Evolutionary conservation across 2,329 filamentous ascomycete species (phyloP), one percentile per base, ranked within the genome.

Genomic region (Cladobotryum protrusum): DNA sequence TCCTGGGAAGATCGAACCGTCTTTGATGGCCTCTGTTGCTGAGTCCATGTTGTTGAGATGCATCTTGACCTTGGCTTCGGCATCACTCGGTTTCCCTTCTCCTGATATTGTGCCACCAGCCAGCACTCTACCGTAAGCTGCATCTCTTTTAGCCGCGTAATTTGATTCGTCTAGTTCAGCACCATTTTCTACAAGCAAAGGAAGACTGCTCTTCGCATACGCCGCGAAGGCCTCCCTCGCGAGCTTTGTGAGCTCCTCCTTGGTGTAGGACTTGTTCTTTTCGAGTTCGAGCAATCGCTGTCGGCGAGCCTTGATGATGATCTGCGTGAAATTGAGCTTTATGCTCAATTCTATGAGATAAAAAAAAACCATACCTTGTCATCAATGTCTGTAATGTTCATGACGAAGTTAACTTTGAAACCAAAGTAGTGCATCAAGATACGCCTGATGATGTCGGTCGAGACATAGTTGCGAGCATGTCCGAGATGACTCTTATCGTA

Each of bases 311-410:
- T 75, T 76, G 65, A 81, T 73, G 57, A 81, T 81, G 53, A 81
- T 81, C 76, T 79, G 56, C 41, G 14, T 11, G 17, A 52, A 34
- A 33, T n/a, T 45, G 32, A 47, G 35, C 37, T 5, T 19, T 15
- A 5, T 41, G 37, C 17, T 19, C 15, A 17, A 17, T 19, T 19
- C 4, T 17, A 5, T 34, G 35, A 33, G 11, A 5, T 33, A 20
- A 34, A 37, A 2, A 18, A 4, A 18, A 6, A 14, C 8, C 62
- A 55, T 61, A 82, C 80, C 76, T 86, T 86, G 68, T 87, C 83
- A 59, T 90, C 86, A 36, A 92, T 79, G 60, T 92, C 90, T 24
- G 90, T 95, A 55, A 93, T 89, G 70, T 95, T 95, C 85, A 95
- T 93, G 57, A 95, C 87, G 70, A 95, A 95, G 53, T 84, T 82